phyloP scores from a whole-genome alignment of 2,329 filamentous ascomycete genomes.

The Nemania sp. region DNA sequence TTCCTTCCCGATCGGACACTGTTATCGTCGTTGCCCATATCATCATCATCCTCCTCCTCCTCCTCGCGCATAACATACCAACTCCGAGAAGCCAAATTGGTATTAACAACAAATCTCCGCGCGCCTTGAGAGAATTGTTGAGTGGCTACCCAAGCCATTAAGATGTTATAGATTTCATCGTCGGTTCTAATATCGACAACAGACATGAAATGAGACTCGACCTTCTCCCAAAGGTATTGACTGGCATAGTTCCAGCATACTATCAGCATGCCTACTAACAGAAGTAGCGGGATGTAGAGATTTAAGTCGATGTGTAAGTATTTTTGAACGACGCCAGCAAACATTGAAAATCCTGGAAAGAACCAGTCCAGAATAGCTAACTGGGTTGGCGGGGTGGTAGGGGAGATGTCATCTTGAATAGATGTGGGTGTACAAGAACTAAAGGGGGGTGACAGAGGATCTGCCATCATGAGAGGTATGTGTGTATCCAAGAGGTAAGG shows the following conservation, averaged over 20 bases:
- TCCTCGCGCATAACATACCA: slow-evolving; percentile 62
- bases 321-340: slow-evolving; percentile 64
- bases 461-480: slow-evolving; percentile 40
- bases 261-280: slow-evolving; percentile 62
- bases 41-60: slow-evolving; percentile 61
- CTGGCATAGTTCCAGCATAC: slow-evolving; percentile 67
- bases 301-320: slow-evolving; percentile 73
- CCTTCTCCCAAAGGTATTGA: slow-evolving; percentile 59
- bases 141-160: slow-evolving; percentile 76
- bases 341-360: slow-evolving; percentile 73
- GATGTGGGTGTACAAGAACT: slow-evolving; percentile 3
- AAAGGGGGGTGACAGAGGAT: slow-evolving; percentile 30
- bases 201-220: slow-evolving; percentile 71
- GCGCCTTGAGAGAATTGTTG: slow-evolving; percentile 71
- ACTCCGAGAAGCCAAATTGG: slow-evolving; percentile 66
- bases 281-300: slow-evolving; percentile 69
- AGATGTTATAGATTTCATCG: slow-evolving; percentile 78
- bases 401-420: slow-evolving; percentile 12
- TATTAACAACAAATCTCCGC: slow-evolving; percentile 74
- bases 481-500: not conserved
- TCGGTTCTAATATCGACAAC: slow-evolving; percentile 75
- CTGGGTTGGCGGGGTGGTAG: slow-evolving; percentile 50
- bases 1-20: slow-evolving; percentile 48
- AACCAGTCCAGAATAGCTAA: slow-evolving; percentile 69
- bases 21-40: slow-evolving; percentile 56